A percentile compares a stretch with the other conserved stretches of the same genome.
These are phyloP conservation scores for Salvia hispanica DNA, from an alignment of 257 asterid genomes.

Conservation along the genomic window DNA sequence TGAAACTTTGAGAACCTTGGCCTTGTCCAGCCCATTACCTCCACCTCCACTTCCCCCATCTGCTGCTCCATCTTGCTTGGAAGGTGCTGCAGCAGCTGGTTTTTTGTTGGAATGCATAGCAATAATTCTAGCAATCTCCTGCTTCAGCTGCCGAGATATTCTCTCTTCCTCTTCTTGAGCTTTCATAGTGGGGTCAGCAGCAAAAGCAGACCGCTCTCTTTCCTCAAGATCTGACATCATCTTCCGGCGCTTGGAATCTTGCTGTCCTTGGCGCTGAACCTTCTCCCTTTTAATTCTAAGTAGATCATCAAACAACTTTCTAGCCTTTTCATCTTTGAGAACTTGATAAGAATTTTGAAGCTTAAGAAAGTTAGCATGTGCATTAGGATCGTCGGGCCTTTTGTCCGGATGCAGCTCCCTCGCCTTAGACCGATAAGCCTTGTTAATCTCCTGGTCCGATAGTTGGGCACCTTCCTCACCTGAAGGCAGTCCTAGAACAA, in stretches of 20 bases:
- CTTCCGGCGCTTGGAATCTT: constrained; percentile 66
- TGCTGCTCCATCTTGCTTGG: constrained; percentile 37
- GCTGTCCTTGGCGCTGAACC: constrained; percentile 58
- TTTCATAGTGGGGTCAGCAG: constrained; percentile 42
- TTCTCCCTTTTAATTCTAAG: constrained; percentile 62
- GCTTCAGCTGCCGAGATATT: constrained; percentile 55
- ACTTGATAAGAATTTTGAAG: constrained; percentile 65
- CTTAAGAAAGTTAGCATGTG: constrained; percentile 60
- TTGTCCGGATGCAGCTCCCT: constrained; percentile 79
- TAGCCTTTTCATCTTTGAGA: constrained; percentile 69
- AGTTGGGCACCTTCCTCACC: constrained; percentile 75
- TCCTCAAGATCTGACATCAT: constrained; percentile 85
- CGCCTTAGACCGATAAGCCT: constrained; percentile 64
- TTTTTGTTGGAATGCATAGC: constrained; percentile 49
- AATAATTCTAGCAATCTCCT: constrained; percentile 65
- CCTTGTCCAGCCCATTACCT: constrained; percentile 49
- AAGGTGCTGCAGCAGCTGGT: constrained; percentile 36
- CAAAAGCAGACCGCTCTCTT: constrained; percentile 66
- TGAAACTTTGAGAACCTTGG: constrained; percentile 77
- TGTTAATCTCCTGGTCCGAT: constrained; percentile 63
- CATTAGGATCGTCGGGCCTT: constrained; percentile 69
- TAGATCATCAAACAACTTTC: constrained; percentile 71
- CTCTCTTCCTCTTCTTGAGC: constrained; percentile 68
- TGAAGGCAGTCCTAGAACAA: constrained; percentile 64
- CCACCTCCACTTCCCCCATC: constrained; percentile 44